Evolutionary conservation across 495 filamentous ascomycete species (phyloP).

Genomic region (Astrothelium subdiscretum): DNA sequence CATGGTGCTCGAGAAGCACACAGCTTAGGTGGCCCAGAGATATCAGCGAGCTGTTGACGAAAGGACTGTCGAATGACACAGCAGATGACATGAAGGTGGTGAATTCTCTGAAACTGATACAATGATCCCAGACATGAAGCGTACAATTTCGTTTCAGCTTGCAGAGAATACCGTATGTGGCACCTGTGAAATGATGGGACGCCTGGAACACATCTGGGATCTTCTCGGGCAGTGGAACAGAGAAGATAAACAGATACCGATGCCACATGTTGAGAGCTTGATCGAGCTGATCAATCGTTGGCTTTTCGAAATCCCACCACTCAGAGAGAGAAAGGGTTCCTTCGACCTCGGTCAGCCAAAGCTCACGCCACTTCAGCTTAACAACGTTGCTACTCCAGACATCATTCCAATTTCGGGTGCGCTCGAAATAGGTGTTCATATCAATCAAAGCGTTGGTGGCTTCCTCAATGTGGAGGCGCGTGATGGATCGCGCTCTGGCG

Average conservation of each 20-base stretch:
- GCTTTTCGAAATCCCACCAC: conserved; percentile 48
- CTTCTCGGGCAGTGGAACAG: conserved; percentile 50
- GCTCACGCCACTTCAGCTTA: conserved; percentile 47
- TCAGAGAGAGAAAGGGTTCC: conserved; percentile 40
- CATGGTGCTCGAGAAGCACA: conserved; percentile 48
- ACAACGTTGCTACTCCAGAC: conserved; percentile 52
- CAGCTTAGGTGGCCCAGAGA: conserved; percentile 49
- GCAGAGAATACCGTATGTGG: conserved; percentile 54
- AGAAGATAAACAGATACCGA: conserved; percentile 59
- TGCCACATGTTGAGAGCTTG: conserved; percentile 50
- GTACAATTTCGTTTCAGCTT: conserved; percentile 51
- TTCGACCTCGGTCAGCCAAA: conserved; percentile 47
- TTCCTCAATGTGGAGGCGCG: conserved; percentile 41
- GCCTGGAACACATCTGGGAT: conserved; percentile 56
- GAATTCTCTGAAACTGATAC: conserved; percentile 54
- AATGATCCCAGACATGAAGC: conserved; percentile 58
- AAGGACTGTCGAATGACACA: conserved; percentile 45
- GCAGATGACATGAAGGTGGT: conserved; percentile 50
- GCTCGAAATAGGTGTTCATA: conserved; percentile 50
- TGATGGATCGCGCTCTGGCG: conserved; percentile 41
- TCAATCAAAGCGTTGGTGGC: conserved; percentile 47
- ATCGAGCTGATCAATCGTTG: conserved; percentile 46
- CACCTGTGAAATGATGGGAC: conserved; percentile 53
- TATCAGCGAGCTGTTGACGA: conserved; percentile 44
- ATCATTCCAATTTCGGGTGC: conserved; percentile 50